These are phyloP conservation scores for Lipomyces yamadae DNA, from an alignment of 805 yeast species.

Conservation along the genomic window DNA sequence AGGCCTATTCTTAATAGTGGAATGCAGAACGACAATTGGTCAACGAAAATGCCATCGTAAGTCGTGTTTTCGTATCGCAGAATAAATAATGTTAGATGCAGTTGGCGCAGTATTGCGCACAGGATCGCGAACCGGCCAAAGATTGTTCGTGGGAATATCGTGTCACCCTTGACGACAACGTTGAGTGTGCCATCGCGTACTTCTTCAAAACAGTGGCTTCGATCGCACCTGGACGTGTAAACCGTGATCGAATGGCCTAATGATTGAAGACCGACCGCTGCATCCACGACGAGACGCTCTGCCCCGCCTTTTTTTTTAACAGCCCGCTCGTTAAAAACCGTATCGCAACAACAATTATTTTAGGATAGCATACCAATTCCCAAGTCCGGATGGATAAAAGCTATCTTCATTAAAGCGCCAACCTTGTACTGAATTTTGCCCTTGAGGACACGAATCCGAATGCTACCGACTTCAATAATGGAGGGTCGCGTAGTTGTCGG, in stretches of 20 bases:
- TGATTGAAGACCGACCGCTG: slow-evolving; percentile 83
- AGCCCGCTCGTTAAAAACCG: background rate
- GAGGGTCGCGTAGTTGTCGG: too few species aligned
- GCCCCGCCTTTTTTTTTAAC: slow-evolving; percentile 66
- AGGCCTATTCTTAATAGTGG: slow-evolving; percentile 61
- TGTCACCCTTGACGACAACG: slow-evolving; percentile 79
- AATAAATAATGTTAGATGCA: slow-evolving; percentile 59
- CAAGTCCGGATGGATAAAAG: slow-evolving; percentile 92
- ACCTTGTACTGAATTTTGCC: background rate
- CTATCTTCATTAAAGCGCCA: slow-evolving; percentile 57
- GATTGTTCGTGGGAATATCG: slow-evolving; percentile 71
- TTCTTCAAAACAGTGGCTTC: slow-evolving; percentile 88
- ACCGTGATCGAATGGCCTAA: slow-evolving; percentile 66
- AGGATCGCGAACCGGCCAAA: slow-evolving; percentile 71
- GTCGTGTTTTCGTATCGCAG: slow-evolving; percentile 52
- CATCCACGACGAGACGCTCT: slow-evolving; percentile 94
- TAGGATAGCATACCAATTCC: slow-evolving; percentile 68
- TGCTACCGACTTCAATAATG: too few species aligned
- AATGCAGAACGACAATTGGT: slow-evolving; percentile 82
- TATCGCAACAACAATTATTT: background rate
- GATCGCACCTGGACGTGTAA: slow-evolving; percentile 91
- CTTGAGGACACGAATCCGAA: background rate
- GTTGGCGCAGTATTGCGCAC: slow-evolving; percentile 82
- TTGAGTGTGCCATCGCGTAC: slow-evolving; percentile 58
- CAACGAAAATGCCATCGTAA: slow-evolving; percentile 80